These are phyloP conservation scores for Penicillium italicum DNA, from an alignment of 2,329 filamentous ascomycete genomes.

Conservation along the genomic window DNA sequence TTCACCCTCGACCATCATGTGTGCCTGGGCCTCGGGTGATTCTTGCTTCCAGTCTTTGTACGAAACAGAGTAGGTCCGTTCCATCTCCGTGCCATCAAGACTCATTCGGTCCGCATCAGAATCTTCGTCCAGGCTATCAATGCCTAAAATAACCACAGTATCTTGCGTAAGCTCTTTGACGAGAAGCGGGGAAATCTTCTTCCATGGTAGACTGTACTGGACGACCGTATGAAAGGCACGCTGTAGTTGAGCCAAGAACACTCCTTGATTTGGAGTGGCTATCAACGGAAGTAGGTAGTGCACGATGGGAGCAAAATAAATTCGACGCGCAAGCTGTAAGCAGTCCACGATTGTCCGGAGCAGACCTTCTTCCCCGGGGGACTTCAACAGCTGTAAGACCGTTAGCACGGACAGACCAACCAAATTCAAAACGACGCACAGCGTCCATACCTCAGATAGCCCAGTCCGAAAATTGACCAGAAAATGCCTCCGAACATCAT, in stretches of 20 bases:
- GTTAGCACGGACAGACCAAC: conserved; percentile 2
- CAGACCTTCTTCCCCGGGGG: conserved; percentile 21
- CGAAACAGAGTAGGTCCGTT: conserved; percentile 34
- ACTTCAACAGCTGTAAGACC: conserved; percentile 24
- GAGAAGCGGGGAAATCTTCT: conserved; percentile 43
- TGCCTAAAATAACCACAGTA: conserved; percentile 42
- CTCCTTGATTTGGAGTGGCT: conserved; percentile 26
- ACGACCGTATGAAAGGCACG: conserved; percentile 48
- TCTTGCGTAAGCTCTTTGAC: conserved; percentile 45
- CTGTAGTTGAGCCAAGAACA: conserved; percentile 37
- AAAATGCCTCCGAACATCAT: conserved; percentile 44
- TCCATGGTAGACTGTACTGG: conserved; percentile 46
- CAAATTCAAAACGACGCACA: neutral
- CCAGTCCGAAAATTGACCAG: conserved; percentile 35
- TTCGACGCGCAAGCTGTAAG: conserved; percentile 34
- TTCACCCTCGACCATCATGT: conserved; percentile 36
- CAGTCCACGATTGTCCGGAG: conserved; percentile 35
- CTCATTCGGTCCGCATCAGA: conserved; percentile 15
- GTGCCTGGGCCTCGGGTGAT: conserved; percentile 24
- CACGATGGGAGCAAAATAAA: conserved; percentile 38
- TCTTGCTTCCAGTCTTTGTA: conserved; percentile 39
- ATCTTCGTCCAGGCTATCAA: conserved; percentile 31
- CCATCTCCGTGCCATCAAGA: conserved; percentile 39
- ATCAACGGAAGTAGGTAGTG: conserved; percentile 34
- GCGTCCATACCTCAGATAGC: conserved; percentile 32